phyloP scores from a whole-genome alignment of 2,329 filamentous ascomycete species.

The Trichophaea hybrida region DNA sequence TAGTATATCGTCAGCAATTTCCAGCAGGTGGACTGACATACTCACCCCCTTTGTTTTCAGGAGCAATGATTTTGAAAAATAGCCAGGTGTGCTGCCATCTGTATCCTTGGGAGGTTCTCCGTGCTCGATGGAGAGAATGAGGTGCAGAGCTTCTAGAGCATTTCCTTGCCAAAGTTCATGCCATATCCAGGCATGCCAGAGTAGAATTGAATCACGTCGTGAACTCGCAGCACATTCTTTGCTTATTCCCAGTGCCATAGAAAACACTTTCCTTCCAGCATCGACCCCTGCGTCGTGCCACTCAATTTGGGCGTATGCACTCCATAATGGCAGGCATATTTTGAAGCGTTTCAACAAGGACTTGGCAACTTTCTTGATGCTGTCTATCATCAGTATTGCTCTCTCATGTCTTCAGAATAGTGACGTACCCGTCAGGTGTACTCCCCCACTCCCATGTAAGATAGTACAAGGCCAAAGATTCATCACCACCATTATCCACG shows the following conservation, averaged over 20 bases:
- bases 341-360: slow-evolving; percentile 53
- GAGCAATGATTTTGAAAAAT: slow-evolving; percentile 28
- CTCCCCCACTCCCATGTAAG: slow-evolving; percentile 51
- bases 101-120: slow-evolving; percentile 12
- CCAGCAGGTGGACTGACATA: slow-evolving; percentile 14
- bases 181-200: slow-evolving; percentile 55
- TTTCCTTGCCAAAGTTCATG: slow-evolving; percentile 42
- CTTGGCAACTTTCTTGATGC: slow-evolving; percentile 57
- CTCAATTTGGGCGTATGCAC: slow-evolving; percentile 64
- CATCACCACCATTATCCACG: slow-evolving; percentile 34
- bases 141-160: slow-evolving; percentile 12
- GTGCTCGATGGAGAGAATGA: slow-evolving; percentile 29
- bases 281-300: slow-evolving; percentile 42
- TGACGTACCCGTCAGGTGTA: slow-evolving; percentile 32
- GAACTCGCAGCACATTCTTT: slow-evolving; percentile 31
- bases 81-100: slow-evolving; percentile 18
- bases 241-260: slow-evolving; percentile 49
- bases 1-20: slow-evolving; percentile 38
- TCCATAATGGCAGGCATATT: slow-evolving; percentile 55
- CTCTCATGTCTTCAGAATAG: neutral
- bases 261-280: slow-evolving; percentile 49
- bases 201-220: slow-evolving; percentile 32
- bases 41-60: slow-evolving; percentile 33
- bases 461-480: slow-evolving; percentile 51
- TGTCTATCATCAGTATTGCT: slow-evolving; percentile 18